Evolutionary conservation across 805 yeast species (phyloP).

Genomic region (Hanseniaspora clermontiae): DNA sequence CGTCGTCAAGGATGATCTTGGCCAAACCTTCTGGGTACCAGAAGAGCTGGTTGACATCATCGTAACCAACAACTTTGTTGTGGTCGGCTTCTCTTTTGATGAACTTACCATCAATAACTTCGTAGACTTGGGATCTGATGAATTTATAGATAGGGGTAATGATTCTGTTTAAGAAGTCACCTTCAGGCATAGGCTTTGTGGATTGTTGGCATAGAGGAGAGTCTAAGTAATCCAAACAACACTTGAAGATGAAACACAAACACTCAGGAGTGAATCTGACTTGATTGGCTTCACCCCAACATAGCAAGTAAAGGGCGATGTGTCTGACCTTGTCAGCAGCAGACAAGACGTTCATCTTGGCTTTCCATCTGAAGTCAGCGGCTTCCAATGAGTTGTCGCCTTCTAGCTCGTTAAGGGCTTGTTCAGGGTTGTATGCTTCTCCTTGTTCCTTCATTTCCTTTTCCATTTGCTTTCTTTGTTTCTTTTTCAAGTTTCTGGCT

Average conservation of each 20-base stretch:
- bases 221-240: constrained; percentile 78
- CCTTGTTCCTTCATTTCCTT: constrained; percentile 48
- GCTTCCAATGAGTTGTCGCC: constrained; percentile 80
- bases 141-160: constrained; percentile 81
- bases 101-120: constrained; percentile 66
- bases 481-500: constrained; percentile 69
- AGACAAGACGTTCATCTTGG: constrained; percentile 55
- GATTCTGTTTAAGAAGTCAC: constrained; percentile 82
- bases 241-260: constrained; percentile 87
- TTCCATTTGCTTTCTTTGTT: constrained; percentile 65
- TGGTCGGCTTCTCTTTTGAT: constrained; percentile 80
- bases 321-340: constrained; percentile 77
- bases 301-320: constrained; percentile 55
- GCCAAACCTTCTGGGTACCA: constrained; percentile 99
- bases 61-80: constrained; percentile 76
- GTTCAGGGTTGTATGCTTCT: constrained; percentile 50
- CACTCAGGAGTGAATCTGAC: constrained; percentile 87
- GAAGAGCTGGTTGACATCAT: constrained; percentile 95
- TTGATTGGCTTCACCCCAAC: constrained; percentile 89
- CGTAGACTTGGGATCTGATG: constrained; percentile 71
- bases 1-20: constrained; percentile 81
- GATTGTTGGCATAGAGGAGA: constrained; percentile 88
- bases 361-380: constrained; percentile 71
- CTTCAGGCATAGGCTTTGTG: constrained; percentile 67
- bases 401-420: constrained; percentile 49